These are phyloP conservation scores for Sporothrix brunneoviolacea DNA, from an alignment of 2,329 filamentous ascomycete species.

Conservation along the genomic window DNA sequence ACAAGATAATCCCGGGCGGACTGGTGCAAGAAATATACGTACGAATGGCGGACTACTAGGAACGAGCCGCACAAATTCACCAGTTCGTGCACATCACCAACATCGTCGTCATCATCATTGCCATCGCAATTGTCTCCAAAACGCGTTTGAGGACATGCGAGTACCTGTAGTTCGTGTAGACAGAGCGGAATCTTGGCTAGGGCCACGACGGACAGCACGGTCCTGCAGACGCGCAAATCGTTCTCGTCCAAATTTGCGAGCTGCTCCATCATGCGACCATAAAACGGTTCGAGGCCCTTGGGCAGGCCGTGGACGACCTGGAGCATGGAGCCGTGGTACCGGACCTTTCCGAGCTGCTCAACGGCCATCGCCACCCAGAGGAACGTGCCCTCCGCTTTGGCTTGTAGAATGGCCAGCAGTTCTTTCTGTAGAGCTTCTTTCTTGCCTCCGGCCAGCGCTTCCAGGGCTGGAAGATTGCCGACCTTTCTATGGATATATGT, in stretches of 20 bases:
- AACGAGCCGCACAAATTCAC: conserved; percentile 34
- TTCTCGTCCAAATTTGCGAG: not conserved
- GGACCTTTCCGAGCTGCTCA: conserved; percentile 24
- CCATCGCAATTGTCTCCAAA: not conserved
- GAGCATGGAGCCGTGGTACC: conserved; percentile 2
- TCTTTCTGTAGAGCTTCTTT: conserved; percentile 14
- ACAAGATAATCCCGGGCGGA: conserved; percentile 36
- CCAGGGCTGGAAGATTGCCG: conserved; percentile 19
- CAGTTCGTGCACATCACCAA: conserved; percentile 21
- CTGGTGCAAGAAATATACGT: conserved; percentile 33
- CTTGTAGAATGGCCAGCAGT: conserved; percentile 21
- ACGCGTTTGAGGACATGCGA: not conserved
- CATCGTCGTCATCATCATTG: not conserved
- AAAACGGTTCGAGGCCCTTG: conserved; percentile 30
- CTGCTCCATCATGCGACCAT: conserved; percentile 30
- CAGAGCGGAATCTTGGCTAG: not conserved
- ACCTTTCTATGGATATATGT: conserved; percentile 33
- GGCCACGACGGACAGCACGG: not conserved
- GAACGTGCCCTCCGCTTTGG: conserved; percentile 33
- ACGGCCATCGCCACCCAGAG: conserved; percentile 39
- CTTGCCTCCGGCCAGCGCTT: conserved; percentile 20
- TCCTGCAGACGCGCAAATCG: not conserved
- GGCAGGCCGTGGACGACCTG: conserved; percentile 9
- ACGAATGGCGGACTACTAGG: conserved; percentile 26
- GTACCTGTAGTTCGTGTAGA: not conserved